Conservation (phyloP, 768 basidiomycete genomes). For the Clitopilus hobsonii region DNA sequence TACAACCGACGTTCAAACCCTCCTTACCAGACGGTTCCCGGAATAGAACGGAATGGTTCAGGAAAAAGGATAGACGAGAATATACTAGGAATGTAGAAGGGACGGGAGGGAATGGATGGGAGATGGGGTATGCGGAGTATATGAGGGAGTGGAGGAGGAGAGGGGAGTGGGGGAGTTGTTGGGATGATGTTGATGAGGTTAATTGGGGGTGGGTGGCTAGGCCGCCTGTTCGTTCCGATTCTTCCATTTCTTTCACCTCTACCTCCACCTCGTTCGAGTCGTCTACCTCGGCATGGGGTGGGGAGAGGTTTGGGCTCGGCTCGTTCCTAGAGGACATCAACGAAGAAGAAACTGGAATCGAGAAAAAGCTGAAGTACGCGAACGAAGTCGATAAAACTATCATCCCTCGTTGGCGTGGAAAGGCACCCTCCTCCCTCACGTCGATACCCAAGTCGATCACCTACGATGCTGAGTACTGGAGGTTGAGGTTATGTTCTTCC, state of each 20-base stretch:
- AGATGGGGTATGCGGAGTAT: neutral
- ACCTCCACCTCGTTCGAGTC: neutral
- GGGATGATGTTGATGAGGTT: conserved; percentile 56
- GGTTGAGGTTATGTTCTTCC: neutral
- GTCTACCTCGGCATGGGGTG: neutral
- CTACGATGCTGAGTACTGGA: neutral
- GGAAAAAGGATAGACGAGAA: neutral
- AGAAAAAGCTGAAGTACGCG: neutral
- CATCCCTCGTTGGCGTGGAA: conserved; percentile 9
- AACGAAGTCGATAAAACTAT: neutral
- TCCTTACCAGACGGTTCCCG: conserved; percentile 26
- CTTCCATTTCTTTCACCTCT: neutral
- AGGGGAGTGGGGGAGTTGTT: conserved; percentile 32
- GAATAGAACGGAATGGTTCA: conserved; percentile 17
- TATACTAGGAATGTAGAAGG: neutral
- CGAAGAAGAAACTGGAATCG: neutral
- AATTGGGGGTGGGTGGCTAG: conserved; percentile 35
- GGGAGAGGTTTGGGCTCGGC: neutral
- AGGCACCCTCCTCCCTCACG: conserved; percentile 7
- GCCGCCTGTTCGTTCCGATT: conserved; percentile 12
- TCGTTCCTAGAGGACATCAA: neutral
- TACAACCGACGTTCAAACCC: conserved; percentile 37
- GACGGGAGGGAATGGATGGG: neutral
- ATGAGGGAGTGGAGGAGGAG: conserved; percentile 1
- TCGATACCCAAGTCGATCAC: neutral